Conservation (phyloP, 495 filamentous ascomycete genomes). For the Pyrenula aspistea region DNA sequence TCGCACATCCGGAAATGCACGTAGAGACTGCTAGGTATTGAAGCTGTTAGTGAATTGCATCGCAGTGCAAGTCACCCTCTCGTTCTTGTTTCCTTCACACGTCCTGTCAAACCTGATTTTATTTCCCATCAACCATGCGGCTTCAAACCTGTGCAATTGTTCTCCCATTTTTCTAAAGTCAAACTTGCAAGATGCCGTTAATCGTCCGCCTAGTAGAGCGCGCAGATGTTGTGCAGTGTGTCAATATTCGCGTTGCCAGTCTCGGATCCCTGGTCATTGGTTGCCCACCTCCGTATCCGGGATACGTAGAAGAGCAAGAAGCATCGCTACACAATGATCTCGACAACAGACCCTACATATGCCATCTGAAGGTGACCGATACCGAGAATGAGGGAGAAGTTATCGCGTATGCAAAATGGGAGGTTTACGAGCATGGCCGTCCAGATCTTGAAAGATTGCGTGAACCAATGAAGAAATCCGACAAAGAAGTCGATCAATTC, state of each 20-base stretch:
- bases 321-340: neutral
- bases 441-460: neutral
- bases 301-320: neutral
- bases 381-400: constrained; percentile 6
- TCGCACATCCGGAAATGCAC: no score
- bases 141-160: no score
- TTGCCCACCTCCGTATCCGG: neutral
- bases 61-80: no score
- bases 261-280: neutral
- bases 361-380: neutral
- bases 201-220: neutral
- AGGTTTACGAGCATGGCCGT: constrained; percentile 2
- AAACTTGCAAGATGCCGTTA: neutral
- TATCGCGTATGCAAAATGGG: constrained; percentile 12
- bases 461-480: neutral
- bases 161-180: neutral
- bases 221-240: neutral
- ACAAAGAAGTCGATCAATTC: neutral
- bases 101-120: no score
- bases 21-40: no score
- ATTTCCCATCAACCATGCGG: no score
- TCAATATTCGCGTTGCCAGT: neutral
- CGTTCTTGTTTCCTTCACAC: no score
- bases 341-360: neutral
- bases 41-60: no score